Base-by-base conservation (phyloP, 2,329 filamentous ascomycete species). In the Alternaria consortialis region DNA sequence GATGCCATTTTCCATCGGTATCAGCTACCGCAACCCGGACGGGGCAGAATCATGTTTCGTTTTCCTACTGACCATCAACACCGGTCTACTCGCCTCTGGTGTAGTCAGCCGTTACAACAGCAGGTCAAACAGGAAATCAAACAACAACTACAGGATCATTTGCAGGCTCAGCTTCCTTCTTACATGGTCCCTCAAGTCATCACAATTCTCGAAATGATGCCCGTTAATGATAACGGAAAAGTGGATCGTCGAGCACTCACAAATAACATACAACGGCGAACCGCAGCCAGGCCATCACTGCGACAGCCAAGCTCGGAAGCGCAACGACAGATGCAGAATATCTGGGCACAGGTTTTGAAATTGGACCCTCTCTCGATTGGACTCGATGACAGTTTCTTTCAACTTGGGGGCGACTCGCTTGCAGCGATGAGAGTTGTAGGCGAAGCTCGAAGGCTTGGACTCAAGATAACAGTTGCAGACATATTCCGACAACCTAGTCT, bases 181-280 rank as follows among this genome's bases (percentile, higher is more conserved):
- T 70, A 70, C 44, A 71, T 70, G 68, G 56, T 70, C 1, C 70
- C 67, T 15, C 39, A 53, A 6, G 36, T 62, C 1, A 72, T 76
- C 73, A 63, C 71, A 59, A 74, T 78, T 3, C 63, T 80, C 44
- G 66, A 76, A 61, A 61, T 74, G 0, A 40, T 71, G 29, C 67
- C 67, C 4, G 42, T 67, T 12, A 68, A 54, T 12, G 23, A 58
- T 17, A 58, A 54, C 27, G 54, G 57, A 7, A 72, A 72, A 44
- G 58, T 67, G 15, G 68, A 72, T 36, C 47, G 56, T 2, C 8
- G 17, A 4, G 40, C 42, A 2, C 44, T 53, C 6, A 15, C 58
- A 80, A 13, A 75, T 75, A 4, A 58, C 47, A 4, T 29, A 29
- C 27, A 29, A 8, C 27, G 27, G 27, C 27, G 27, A 29, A 8